These are phyloP conservation scores for Cicer bijugum DNA, from an alignment of 306 rosid genomes.

Conservation along the genomic window DNA sequence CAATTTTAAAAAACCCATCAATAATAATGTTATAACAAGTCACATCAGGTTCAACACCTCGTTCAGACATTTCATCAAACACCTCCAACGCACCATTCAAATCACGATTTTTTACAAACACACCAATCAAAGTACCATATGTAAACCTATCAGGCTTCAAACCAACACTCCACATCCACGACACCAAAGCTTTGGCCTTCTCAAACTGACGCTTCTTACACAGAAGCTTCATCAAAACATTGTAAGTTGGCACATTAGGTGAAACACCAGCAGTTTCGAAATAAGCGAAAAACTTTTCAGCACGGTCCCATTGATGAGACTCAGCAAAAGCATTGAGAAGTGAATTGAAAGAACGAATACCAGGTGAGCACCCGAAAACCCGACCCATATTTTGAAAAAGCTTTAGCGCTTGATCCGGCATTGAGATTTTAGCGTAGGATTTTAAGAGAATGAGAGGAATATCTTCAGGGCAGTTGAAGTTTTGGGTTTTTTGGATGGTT, in stretches of 20 bases:
- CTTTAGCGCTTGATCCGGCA: constrained; percentile 73
- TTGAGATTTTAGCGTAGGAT: constrained; percentile 72
- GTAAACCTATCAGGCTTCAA: constrained; percentile 67
- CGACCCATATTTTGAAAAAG: constrained; percentile 68
- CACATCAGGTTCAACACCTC: constrained; percentile 74
- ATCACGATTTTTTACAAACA: constrained; percentile 57
- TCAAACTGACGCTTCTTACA: constrained; percentile 73
- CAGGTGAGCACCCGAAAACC: constrained; percentile 76
- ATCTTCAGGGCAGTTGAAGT: constrained; percentile 73
- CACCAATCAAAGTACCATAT: constrained; percentile 69
- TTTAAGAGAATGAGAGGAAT: constrained; percentile 70
- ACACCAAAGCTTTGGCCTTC: constrained; percentile 66
- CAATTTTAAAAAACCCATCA: constrained; percentile 70
- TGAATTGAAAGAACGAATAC: constrained; percentile 67
- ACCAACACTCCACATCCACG: constrained; percentile 70
- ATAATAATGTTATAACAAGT: constrained; percentile 82
- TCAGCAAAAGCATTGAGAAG: constrained; percentile 75
- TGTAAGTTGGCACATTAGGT: constrained; percentile 76
- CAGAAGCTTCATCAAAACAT: constrained; percentile 67
- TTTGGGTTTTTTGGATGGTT: constrained; percentile 53
- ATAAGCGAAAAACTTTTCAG: constrained; percentile 62
- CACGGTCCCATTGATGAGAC: constrained; percentile 73
- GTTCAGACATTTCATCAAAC: constrained; percentile 87
- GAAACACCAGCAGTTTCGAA: constrained; percentile 58
- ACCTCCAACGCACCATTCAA: constrained; percentile 63